Evolutionary conservation across 2,329 filamentous ascomycete species (phyloP).

Genomic region (Colletotrichum sp.): DNA sequence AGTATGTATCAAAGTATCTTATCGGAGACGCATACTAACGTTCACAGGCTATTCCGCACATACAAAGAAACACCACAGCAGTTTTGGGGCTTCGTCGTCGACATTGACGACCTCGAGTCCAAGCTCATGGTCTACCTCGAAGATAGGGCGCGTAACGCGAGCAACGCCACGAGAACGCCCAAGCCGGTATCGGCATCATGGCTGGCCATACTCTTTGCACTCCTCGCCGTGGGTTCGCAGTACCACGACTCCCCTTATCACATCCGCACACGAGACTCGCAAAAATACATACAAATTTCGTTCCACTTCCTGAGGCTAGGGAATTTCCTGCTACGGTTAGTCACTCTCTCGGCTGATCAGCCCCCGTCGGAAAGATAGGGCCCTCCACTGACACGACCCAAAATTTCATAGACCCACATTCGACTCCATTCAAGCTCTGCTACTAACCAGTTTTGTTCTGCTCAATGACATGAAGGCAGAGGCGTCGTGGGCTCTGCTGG

Average conservation of each 20-base stretch:
- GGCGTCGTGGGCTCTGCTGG: conserved; percentile 69
- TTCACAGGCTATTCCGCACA: conserved; percentile 62
- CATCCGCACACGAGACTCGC: conserved; percentile 61
- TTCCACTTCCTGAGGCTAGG: conserved; percentile 69
- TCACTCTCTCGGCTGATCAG: background rate
- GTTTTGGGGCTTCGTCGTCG: conserved; percentile 72
- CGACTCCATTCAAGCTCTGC: conserved; percentile 68
- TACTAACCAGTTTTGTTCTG: conserved; percentile 67
- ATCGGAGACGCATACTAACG: background rate
- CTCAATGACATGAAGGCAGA: conserved; percentile 75
- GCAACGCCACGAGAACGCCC: conserved; percentile 47
- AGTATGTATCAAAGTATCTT: conserved; percentile 48
- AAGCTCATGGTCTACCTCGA: conserved; percentile 70
- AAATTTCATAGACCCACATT: conserved; percentile 56
- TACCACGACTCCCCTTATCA: conserved; percentile 70
- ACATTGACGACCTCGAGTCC: conserved; percentile 69
- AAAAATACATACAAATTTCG: conserved; percentile 67
- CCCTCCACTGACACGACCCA: conserved; percentile 1
- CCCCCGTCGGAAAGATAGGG: background rate
- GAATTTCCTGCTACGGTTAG: conserved; percentile 65
- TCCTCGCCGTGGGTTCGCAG: conserved; percentile 69
- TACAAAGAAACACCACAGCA: conserved; percentile 72
- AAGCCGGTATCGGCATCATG: conserved; percentile 66
- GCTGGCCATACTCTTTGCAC: conserved; percentile 69
- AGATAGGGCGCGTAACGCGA: conserved; percentile 63